A percentile compares a stretch with the other conserved stretches of the same genome.
Conservation (phyloP, 371 early-diverging fungal species). For the Nosema bombycis region DNA sequence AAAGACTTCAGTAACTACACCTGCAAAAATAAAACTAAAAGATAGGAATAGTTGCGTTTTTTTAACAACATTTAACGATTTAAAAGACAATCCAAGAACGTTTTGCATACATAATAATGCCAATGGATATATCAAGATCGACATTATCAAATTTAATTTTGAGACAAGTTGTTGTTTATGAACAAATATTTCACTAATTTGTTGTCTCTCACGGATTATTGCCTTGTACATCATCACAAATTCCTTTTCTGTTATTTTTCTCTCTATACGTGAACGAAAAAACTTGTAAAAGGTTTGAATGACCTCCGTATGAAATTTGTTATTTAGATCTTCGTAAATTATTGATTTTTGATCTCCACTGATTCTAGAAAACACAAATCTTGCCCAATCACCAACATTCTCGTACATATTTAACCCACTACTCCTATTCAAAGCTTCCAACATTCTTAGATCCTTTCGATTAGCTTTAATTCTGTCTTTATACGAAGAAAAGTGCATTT, state of each 20-base stretch:
- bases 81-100: neutral
- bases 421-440: constrained; percentile 33
- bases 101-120: neutral
- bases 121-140: constrained; percentile 18
- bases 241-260: constrained; percentile 29
- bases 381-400: constrained; percentile 26
- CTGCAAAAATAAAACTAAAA: constrained; percentile 45
- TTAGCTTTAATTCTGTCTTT: constrained; percentile 41
- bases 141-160: constrained; percentile 30
- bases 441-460: constrained; percentile 30
- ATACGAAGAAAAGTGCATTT: constrained; percentile 45
- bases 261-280: constrained; percentile 13
- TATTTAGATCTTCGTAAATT: constrained; percentile 6
- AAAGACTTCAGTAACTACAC: constrained; percentile 44
- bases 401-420: constrained; percentile 13
- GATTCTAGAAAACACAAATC: constrained; percentile 27
- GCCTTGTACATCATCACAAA: constrained; percentile 33
- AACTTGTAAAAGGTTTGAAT: constrained; percentile 34
- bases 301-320: constrained; percentile 28
- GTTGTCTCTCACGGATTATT: constrained; percentile 41
- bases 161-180: constrained; percentile 40
- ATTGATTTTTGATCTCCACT: constrained; percentile 22
- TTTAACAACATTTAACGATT: constrained; percentile 10
- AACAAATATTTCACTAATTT: constrained; percentile 23
- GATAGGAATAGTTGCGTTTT: constrained; percentile 34